These are phyloP conservation scores for Ceratocystis lukuohia DNA, from an alignment of 2,329 filamentous ascomycete genomes.

Conservation along the genomic window DNA sequence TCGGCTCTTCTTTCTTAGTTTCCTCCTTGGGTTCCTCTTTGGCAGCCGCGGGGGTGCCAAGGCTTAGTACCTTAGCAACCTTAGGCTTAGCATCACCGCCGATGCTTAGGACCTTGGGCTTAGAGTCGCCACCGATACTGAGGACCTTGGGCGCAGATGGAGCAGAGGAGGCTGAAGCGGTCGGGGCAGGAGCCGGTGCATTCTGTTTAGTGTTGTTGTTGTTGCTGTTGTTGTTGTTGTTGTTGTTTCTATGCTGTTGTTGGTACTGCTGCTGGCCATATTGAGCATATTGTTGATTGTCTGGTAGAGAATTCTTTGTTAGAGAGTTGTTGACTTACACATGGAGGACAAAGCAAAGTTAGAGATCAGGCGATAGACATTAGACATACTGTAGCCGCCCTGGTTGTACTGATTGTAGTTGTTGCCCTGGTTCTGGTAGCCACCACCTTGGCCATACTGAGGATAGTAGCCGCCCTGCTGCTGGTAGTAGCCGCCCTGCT, in stretches of 20 bases:
- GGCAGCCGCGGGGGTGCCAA: slow-evolving; percentile 26
- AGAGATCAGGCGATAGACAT: not conserved
- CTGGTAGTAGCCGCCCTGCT: slow-evolving; percentile 35
- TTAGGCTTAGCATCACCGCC: slow-evolving; percentile 46
- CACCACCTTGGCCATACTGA: slow-evolving; percentile 14
- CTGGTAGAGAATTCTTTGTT: slow-evolving; percentile 5
- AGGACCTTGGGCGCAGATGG: slow-evolving; percentile 44
- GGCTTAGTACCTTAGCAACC: slow-evolving; percentile 33
- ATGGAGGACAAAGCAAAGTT: not conserved
- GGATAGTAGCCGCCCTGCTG: slow-evolving; percentile 35
- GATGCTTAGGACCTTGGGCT: slow-evolving; percentile 64
- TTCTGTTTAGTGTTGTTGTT: slow-evolving; percentile 31
- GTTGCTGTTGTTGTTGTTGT: slow-evolving; percentile 27
- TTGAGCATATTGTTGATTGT: slow-evolving; percentile 23
- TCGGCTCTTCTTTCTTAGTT: slow-evolving; percentile 19
- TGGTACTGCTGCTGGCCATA: slow-evolving; percentile 41
- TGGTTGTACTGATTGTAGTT: slow-evolving; percentile 38
- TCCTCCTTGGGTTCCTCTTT: slow-evolving; percentile 16
- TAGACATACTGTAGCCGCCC: slow-evolving; percentile 27
- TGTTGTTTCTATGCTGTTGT: slow-evolving; percentile 33
- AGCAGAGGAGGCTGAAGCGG: slow-evolving; percentile 33
- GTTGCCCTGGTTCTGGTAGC: slow-evolving; percentile 33
- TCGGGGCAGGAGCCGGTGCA: slow-evolving; percentile 35
- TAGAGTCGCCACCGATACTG: slow-evolving; percentile 51
- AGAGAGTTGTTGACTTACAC: not conserved